Evolutionary conservation across 2,329 filamentous ascomycete genomes (phyloP).

Genomic region (Cladosporium sp.): DNA sequence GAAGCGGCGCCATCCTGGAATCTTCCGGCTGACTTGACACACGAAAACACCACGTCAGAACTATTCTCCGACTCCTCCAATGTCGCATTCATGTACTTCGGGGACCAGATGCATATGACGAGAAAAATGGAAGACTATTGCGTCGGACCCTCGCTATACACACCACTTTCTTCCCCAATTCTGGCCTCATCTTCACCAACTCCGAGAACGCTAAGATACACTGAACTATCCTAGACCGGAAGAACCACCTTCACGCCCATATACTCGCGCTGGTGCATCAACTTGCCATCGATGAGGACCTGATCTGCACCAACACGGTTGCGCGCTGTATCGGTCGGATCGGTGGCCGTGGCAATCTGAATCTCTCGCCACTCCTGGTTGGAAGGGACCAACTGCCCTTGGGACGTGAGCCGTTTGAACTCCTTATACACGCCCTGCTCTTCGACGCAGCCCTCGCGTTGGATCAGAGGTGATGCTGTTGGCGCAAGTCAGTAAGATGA

Average conservation of each 20-base stretch:
- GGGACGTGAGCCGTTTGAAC: slow-evolving; percentile 38
- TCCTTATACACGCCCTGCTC: slow-evolving; percentile 43
- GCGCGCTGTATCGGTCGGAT: slow-evolving; percentile 33
- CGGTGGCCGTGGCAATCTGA: slow-evolving; percentile 36
- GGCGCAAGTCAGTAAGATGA: neutral
- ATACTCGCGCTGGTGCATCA: slow-evolving; percentile 43
- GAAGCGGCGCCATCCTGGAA: too few relatives aligned
- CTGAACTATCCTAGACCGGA: slow-evolving; percentile 29
- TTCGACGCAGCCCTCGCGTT: slow-evolving; percentile 39
- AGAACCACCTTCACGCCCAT: slow-evolving; percentile 43
- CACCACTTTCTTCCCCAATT: too few relatives aligned
- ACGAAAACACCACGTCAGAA: too few relatives aligned
- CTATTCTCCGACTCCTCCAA: too few relatives aligned
- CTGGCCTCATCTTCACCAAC: too few relatives aligned
- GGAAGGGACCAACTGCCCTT: slow-evolving; percentile 40
- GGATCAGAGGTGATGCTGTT: slow-evolving; percentile 33
- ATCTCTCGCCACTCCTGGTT: slow-evolving; percentile 43
- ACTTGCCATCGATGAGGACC: slow-evolving; percentile 38
- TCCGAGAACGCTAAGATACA: too few relatives aligned
- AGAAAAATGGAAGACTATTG: too few relatives aligned
- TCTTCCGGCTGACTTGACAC: too few relatives aligned
- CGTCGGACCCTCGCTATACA: too few relatives aligned
- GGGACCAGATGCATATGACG: too few relatives aligned
- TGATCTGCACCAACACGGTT: slow-evolving; percentile 40
- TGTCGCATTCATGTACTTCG: too few relatives aligned